Evolutionary conservation across 2,329 filamentous ascomycete genomes (phyloP).

Genomic region (Daldinia eschscholtzii): DNA sequence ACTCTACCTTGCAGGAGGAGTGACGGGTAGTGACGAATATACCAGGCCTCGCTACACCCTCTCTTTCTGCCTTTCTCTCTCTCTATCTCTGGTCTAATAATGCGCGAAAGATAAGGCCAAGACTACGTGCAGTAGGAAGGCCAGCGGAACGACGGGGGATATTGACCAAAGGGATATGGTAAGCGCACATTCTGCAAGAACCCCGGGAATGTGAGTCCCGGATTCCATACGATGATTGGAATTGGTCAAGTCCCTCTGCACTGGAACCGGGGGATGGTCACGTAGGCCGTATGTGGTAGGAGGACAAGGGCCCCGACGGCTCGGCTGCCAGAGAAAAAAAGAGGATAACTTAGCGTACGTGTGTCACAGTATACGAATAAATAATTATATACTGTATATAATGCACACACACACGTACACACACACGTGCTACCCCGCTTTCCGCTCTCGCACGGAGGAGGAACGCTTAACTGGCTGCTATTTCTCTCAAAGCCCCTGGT

Average conservation of each 20-base stretch:
- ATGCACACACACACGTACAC: background rate
- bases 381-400: conserved; percentile 2
- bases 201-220: conserved; percentile 34
- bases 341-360: conserved; percentile 4
- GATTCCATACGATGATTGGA: conserved; percentile 33
- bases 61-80: conserved; percentile 11
- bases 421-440: conserved; percentile 42
- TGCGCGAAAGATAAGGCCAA: conserved; percentile 39
- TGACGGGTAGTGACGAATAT: conserved; percentile 27
- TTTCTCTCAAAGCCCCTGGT: conserved; percentile 1
- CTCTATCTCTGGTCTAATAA: conserved; percentile 32
- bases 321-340: conserved; percentile 17
- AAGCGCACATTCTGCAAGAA: conserved; percentile 36
- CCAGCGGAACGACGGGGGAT: conserved; percentile 33
- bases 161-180: conserved; percentile 30
- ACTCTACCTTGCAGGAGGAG: conserved; percentile 22
- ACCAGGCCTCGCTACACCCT: conserved; percentile 18
- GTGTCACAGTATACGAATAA: background rate
- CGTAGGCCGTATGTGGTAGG: conserved; percentile 19
- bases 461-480: conserved; percentile 13
- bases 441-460: conserved; percentile 26
- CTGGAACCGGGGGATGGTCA: conserved; percentile 33
- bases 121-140: conserved; percentile 35
- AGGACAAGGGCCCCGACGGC: conserved; percentile 19
- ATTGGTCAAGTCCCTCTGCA: conserved; percentile 40